Evolutionary conservation across 2,329 filamentous ascomycete species (phyloP).

Genomic region (Fusarium sp.): DNA sequence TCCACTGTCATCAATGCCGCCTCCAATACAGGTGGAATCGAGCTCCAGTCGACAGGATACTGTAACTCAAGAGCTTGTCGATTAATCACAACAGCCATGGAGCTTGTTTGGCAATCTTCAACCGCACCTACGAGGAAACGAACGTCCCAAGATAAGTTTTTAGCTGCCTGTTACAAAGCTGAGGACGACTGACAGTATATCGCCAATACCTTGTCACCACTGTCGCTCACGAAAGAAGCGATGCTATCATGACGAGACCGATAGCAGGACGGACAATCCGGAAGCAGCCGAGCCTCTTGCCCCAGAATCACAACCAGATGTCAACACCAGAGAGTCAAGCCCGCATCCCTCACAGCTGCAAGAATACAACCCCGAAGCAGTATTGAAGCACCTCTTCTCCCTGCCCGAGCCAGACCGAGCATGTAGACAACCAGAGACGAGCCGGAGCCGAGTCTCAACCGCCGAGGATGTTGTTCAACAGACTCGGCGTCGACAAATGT

Average conservation of each 20-base stretch:
- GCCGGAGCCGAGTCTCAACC: background rate
- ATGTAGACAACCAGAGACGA: background rate
- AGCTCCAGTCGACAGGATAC: background rate
- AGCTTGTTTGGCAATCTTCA: slow-evolving; percentile 22
- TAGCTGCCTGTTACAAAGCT: background rate
- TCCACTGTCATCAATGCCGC: background rate
- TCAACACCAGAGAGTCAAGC: slow-evolving; percentile 6
- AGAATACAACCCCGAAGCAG: slow-evolving; percentile 21
- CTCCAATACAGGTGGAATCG: background rate
- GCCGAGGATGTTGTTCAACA: background rate
- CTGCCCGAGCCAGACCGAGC: background rate
- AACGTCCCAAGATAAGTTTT: slow-evolving; percentile 23
- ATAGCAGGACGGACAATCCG: background rate
- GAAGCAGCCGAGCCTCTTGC: background rate
- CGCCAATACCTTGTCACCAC: slow-evolving; percentile 14
- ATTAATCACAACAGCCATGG: background rate
- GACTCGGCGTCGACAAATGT: slow-evolving; percentile 1
- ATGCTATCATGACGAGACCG: slow-evolving; percentile 15
- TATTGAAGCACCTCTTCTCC: slow-evolving; percentile 10
- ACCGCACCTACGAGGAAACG: slow-evolving; percentile 8
- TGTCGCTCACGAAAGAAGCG: slow-evolving; percentile 23
- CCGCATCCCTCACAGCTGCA: background rate
- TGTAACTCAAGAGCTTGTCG: background rate
- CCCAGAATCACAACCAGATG: background rate
- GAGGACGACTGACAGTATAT: background rate